Conservation (phyloP, 345 rosid species). For the Corchorus capsularis region DNA sequence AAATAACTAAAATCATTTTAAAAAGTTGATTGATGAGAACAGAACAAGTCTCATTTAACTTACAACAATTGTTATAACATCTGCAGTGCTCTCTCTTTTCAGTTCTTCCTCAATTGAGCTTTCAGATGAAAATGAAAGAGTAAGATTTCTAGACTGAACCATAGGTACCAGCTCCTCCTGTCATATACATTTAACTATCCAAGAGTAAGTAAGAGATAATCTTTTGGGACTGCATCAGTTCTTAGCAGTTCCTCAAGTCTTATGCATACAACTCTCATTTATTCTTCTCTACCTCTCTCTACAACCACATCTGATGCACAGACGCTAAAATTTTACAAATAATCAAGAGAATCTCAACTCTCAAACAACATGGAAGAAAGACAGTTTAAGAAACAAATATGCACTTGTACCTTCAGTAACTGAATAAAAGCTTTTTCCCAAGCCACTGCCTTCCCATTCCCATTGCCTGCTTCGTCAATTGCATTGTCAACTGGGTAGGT, state of each 20-base stretch:
- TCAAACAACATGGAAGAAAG: conserved; percentile 2
- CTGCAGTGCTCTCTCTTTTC: conserved; percentile 96
- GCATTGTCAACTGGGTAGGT: conserved; percentile 92
- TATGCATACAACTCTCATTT: not conserved
- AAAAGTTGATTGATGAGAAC: conserved; percentile 13
- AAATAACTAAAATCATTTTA: conserved; percentile 10
- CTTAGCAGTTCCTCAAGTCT: not conserved
- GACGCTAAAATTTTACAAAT: not conserved
- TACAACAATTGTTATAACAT: conserved; percentile 76
- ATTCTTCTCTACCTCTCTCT: no score
- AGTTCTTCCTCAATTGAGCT: conserved; percentile 97
- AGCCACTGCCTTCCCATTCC: conserved; percentile 72
- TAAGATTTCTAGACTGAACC: conserved; percentile 72
- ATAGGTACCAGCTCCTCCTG: conserved; percentile 78
- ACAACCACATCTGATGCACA: no score
- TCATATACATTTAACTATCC: conserved; percentile 18
- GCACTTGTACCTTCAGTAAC: conserved; percentile 71
- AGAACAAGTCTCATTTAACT: conserved; percentile 27
- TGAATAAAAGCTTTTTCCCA: conserved; percentile 95
- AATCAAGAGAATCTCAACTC: conserved; percentile 4
- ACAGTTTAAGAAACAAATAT: not conserved
- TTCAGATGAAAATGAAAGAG: conserved; percentile 92
- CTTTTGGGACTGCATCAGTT: not conserved
- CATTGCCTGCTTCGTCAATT: conserved; percentile 55
- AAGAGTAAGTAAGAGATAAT: conserved; percentile 3